Evolutionary conservation across 345 rosid genomes (phyloP), one percentile per base, ranked within the genome.

Genomic region (Citrus glauca): DNA sequence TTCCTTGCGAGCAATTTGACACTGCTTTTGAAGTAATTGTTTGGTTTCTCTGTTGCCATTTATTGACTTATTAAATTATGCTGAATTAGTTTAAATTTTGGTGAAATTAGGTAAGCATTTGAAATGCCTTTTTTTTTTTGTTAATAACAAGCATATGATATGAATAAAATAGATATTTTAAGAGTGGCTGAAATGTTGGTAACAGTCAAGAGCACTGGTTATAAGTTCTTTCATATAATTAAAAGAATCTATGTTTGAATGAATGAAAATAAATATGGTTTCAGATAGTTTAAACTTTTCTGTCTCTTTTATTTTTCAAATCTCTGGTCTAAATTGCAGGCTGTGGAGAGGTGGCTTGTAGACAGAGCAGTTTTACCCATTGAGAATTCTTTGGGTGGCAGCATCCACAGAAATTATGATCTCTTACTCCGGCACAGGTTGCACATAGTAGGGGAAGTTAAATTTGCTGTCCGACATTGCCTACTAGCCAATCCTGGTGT

Each of bases 371-470:
- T 96, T 82, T 88, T 94, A 73, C 99, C 99, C 0, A 92, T 96
- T 64, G 99, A 96, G 89, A 96, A 96, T 86, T 94, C 99, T 66
- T 82, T 96, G 77, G 99, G 98, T 72, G 99, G 99, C 77, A 96
- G 99, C 87, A 96, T 96, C 80, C 99, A 96, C 80, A 85, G 98
- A 87, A 95, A 95, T 83, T 95, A 93, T 73, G 98, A 96, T 80
- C 97, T 96, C 56, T 85, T 96, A 79, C 92, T 96, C 59, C 90
- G 97, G 42, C 99, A 96, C 82, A 88, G 88, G 79, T 86, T 96
- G 87, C 98, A 96, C 81, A 96, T 96, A 73, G 98, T 96, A 14
- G 99, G 99, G 69, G 99, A 96, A 84, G 97, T 96, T 69, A 96
- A 94, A 81, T 85, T 94, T 68, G 91, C 95, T 27, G 95, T 96